Percentiles rank a stretch among this genome's conserved stretches.
Evolutionary conservation across 163 green algal species (phyloP).

Genomic region (Scenedesmus sp.): DNA sequence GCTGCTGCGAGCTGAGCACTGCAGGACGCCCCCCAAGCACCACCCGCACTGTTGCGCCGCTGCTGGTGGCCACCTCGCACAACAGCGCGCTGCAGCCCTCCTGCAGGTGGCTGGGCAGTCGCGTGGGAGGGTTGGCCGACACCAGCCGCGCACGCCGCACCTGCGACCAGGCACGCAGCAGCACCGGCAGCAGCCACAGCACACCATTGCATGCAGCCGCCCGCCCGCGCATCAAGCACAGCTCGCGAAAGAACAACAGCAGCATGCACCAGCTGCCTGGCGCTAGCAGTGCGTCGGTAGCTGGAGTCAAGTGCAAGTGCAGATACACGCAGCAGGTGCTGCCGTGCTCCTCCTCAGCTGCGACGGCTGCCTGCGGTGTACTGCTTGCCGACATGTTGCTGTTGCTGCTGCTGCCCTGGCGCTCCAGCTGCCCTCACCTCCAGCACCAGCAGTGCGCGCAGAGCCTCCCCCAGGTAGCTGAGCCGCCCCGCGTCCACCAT

Average conservation of each 20-base stretch:
- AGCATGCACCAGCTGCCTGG: no score
- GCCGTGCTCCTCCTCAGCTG: no score
- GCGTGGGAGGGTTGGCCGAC: slow-evolving; percentile 47
- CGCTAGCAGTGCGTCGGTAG: no score
- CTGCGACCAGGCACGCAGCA: background rate
- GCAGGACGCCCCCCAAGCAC: slow-evolving; percentile 77
- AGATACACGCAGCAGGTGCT: no score
- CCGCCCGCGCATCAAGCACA: background rate
- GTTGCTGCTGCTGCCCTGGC: background rate
- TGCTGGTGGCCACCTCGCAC: slow-evolving; percentile 67
- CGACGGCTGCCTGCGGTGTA: background rate
- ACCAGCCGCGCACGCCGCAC: slow-evolving; percentile 57
- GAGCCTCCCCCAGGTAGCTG: slow-evolving; percentile 81
- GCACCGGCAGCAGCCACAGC: background rate
- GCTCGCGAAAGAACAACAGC: background rate
- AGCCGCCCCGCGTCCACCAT: slow-evolving; percentile 77
- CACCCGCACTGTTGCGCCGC: slow-evolving; percentile 65
- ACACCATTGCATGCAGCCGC: no score
- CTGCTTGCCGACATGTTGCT: background rate
- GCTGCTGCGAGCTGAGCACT: slow-evolving; percentile 65
- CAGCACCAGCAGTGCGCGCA: slow-evolving; percentile 71
- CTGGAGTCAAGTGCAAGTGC: no score
- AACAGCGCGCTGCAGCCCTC: slow-evolving; percentile 69
- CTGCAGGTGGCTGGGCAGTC: slow-evolving; percentile 75
- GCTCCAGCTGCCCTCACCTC: background rate